Conservation (phyloP, 2,329 filamentous ascomycete species). For the Clonostachys chloroleuca region DNA sequence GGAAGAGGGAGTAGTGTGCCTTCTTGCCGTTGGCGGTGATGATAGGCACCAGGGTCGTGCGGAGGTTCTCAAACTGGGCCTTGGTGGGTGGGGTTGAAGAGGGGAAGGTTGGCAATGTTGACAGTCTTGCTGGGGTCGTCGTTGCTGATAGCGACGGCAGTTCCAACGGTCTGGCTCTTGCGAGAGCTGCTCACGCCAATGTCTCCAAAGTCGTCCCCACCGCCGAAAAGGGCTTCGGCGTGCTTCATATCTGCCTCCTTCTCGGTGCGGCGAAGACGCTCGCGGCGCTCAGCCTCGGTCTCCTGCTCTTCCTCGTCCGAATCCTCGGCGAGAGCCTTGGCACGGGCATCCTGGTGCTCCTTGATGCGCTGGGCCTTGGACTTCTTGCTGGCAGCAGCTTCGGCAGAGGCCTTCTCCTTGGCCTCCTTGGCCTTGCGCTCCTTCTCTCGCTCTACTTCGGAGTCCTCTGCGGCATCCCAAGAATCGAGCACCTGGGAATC, state of each 20-base stretch:
- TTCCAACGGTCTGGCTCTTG: conserved; percentile 61
- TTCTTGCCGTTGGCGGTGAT: conserved; percentile 75
- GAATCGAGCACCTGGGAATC: conserved; percentile 77
- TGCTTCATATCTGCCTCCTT: conserved; percentile 85
- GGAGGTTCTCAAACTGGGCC: conserved; percentile 76
- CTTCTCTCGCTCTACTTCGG: conserved; percentile 94
- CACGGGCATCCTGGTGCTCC: conserved; percentile 64
- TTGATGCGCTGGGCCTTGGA: conserved; percentile 81
- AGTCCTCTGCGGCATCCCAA: conserved; percentile 96
- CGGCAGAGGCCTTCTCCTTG: conserved; percentile 85
- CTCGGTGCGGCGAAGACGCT: conserved; percentile 73
- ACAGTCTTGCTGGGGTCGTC: conserved; percentile 74
- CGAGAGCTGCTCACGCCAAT: conserved; percentile 64
- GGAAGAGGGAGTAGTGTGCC: conserved; percentile 83
- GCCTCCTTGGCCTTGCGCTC: conserved; percentile 79
- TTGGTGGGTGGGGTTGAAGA: conserved; percentile 89
- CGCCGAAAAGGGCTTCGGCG: conserved; percentile 69
- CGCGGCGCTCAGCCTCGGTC: conserved; percentile 67
- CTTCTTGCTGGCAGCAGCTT: conserved; percentile 88
- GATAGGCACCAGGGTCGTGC: conserved; percentile 74
- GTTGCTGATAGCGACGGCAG: conserved; percentile 63
- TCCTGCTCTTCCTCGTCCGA: conserved; percentile 61
- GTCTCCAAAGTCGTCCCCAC: conserved; percentile 53
- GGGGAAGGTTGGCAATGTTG: conserved; percentile 72
- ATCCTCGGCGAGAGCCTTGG: conserved; percentile 43